These are phyloP conservation scores for Rhynchosporium secalis DNA, from an alignment of 2,329 filamentous ascomycete species.

Conservation along the genomic window DNA sequence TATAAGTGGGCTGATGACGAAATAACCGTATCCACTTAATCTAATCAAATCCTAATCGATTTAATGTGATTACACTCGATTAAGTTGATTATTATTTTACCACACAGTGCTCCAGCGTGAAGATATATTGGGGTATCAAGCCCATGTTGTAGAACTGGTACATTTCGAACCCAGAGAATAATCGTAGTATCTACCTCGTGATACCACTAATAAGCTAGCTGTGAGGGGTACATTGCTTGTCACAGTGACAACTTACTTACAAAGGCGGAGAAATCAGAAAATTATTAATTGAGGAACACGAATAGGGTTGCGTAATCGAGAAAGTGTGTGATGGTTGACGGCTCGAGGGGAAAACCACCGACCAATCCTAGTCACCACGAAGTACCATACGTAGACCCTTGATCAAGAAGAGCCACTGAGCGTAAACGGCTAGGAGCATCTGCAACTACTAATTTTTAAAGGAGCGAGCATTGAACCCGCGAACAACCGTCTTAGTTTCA, in stretches of 20 bases:
- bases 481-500: too few species aligned
- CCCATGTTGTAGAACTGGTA: neutral
- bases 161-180: neutral
- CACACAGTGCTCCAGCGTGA: too few species aligned
- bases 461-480: too few species aligned
- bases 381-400: neutral
- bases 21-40: too few species aligned
- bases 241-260: conserved; percentile 3
- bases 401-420: neutral
- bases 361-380: neutral
- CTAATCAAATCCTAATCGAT: too few species aligned
- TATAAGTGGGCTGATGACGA: too few species aligned
- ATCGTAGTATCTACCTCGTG: neutral
- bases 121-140: neutral
- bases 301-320: neutral
- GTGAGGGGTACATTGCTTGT: conserved; percentile 11
- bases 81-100: too few species aligned
- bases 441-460: too few species aligned
- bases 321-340: neutral
- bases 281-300: neutral
- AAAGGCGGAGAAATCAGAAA: neutral
- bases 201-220: conserved; percentile 1
- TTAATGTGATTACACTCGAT: too few species aligned
- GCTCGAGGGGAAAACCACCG: neutral
- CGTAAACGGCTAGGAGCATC: too few species aligned